Conservation (phyloP, 257 asterid genomes). For the Ajuga chamaepitys region DNA sequence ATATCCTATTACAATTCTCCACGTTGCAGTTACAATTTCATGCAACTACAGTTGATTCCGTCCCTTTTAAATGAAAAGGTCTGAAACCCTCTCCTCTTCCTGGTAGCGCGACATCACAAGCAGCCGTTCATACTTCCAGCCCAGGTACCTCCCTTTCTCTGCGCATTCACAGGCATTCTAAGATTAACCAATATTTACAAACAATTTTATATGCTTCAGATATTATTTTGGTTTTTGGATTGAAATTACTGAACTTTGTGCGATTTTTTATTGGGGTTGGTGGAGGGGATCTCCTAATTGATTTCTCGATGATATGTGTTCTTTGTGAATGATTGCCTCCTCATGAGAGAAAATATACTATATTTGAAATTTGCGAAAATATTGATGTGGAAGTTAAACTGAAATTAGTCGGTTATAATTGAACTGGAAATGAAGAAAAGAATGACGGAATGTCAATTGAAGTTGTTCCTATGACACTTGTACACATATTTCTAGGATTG, state of each 20-base stretch:
- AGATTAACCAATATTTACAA: not conserved
- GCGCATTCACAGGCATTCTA: not conserved
- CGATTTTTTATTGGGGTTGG: not conserved
- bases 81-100: constrained; percentile 15
- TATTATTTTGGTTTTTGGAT: not conserved
- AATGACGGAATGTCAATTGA: not conserved
- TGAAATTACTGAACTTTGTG: constrained; percentile 6
- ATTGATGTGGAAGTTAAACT: not conserved
- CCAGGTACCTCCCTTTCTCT: constrained; percentile 18
- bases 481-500: not conserved
- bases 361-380: not conserved
- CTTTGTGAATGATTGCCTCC: not conserved
- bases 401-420: not conserved
- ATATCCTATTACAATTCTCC: not conserved
- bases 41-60: not conserved
- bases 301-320: not conserved
- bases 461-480: not conserved
- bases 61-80: constrained; percentile 10
- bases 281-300: not conserved
- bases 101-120: constrained; percentile 5
- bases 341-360: not conserved
- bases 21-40: not conserved
- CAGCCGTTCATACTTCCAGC: constrained; percentile 18
- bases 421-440: not conserved
- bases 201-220: not conserved